These are phyloP conservation scores for Prunus davidiana DNA, from an alignment of 306 rosid genomes.

Conservation along the genomic window DNA sequence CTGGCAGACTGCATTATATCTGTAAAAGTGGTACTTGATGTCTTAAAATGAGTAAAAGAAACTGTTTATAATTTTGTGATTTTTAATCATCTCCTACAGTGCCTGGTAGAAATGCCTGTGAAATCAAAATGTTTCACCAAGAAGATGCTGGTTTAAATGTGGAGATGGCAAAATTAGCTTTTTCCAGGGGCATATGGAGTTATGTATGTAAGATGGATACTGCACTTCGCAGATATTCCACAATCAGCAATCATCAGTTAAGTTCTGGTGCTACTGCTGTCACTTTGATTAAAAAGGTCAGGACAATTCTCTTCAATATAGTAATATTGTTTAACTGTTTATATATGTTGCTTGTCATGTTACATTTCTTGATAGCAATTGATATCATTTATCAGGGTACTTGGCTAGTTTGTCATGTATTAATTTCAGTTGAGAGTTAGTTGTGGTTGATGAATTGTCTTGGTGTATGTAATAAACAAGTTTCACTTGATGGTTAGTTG, in stretches of 20 bases:
- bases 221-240: conserved; percentile 66
- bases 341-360: neutral
- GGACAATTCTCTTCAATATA: conserved; percentile 13
- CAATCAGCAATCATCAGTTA: conserved; percentile 30
- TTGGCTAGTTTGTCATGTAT: neutral
- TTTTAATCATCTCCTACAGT: conserved; percentile 46
- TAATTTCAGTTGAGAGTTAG: neutral
- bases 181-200: conserved; percentile 87
- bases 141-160: conserved; percentile 91
- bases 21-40: neutral
- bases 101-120: conserved; percentile 79
- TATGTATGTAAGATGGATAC: conserved; percentile 82
- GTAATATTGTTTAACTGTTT: neutral
- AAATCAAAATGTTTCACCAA: conserved; percentile 85
- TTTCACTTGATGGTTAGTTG: neutral
- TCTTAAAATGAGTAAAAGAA: neutral
- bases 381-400: neutral
- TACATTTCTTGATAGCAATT: neutral
- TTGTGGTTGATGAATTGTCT: neutral
- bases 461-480: neutral
- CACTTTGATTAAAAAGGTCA: conserved; percentile 70
- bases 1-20: conserved; percentile 15
- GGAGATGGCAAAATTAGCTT: conserved; percentile 83
- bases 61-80: conserved; percentile 17
- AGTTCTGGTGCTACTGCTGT: conserved; percentile 55